These are phyloP conservation scores for Beta lomatogona DNA, from an alignment of 179 eudicot species.

Conservation along the genomic window DNA sequence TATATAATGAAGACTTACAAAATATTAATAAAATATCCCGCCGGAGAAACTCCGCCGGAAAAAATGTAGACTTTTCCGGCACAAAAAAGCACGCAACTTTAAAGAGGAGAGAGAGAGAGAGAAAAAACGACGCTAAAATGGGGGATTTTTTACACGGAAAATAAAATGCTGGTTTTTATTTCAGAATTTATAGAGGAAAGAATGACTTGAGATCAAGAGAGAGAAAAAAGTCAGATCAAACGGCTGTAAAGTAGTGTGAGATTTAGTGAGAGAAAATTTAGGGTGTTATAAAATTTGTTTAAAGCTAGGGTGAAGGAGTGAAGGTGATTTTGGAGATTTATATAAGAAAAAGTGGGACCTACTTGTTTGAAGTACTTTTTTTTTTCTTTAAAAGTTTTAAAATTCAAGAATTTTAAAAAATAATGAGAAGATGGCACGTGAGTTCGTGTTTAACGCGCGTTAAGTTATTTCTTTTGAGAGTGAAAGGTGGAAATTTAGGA, in stretches of 20 bases:
- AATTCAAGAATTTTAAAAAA: neutral
- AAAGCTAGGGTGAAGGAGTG: no score
- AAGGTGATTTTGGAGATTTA: neutral
- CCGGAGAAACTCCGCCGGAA: neutral
- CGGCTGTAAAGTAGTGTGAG: constrained; percentile 4
- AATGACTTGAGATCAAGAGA: neutral
- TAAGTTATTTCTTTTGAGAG: neutral
- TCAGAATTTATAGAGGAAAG: neutral
- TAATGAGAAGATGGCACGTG: neutral
- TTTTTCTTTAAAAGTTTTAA: no score
- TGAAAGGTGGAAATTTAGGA: neutral
- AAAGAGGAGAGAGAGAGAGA: neutral
- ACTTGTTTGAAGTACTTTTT: neutral
- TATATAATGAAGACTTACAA: neutral
- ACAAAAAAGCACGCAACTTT: neutral
- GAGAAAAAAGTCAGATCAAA: constrained; percentile 10
- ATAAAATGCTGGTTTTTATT: neutral
- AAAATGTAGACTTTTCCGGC: neutral
- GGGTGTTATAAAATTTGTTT: neutral
- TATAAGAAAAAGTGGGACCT: constrained; percentile 1
- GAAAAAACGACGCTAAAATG: neutral
- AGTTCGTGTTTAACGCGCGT: neutral
- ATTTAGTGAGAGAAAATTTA: neutral
- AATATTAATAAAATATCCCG: no score
- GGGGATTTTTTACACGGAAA: neutral